A percentile compares a stretch with the other conserved stretches of the same genome.
Evolutionary conservation across 371 early-diverging fungal species (phyloP).

Genomic region (Coemansia sp.): DNA sequence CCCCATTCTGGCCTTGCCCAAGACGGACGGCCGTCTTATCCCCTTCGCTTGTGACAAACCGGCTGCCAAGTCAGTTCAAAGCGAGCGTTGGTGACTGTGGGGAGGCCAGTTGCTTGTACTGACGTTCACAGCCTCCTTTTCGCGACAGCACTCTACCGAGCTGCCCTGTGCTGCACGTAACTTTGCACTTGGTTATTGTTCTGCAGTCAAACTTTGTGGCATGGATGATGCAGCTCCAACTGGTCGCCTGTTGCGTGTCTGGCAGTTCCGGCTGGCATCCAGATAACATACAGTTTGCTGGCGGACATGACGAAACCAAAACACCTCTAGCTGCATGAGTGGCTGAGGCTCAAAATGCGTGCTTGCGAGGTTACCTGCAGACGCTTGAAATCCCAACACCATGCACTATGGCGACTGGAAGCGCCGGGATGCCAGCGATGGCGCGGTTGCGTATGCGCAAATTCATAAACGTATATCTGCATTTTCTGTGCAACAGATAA

Average conservation of each 20-base stretch:
- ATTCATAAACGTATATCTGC: not conserved
- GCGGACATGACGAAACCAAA: not conserved
- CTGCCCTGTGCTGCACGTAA: not conserved
- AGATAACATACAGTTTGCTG: not conserved
- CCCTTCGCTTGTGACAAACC: not conserved
- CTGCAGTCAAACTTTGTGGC: not conserved
- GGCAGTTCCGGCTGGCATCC: not conserved
- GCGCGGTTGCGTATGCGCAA: not conserved
- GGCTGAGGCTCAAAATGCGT: conserved; percentile 5
- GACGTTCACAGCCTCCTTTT: not conserved
- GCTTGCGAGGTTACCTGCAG: conserved; percentile 11
- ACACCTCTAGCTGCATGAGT: conserved; percentile 7
- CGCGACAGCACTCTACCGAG: not conserved
- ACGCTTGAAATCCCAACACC: not conserved
- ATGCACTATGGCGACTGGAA: not conserved
- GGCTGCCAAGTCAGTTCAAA: not conserved
- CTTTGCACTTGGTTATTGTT: conserved; percentile 1
- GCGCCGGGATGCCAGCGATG: not conserved
- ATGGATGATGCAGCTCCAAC: not conserved
- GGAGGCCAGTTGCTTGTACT: not conserved
- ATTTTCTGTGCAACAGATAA: not conserved
- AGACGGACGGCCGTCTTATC: not conserved
- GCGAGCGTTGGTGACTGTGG: not conserved
- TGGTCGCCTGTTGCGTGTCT: not conserved
- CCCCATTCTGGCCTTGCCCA: not conserved